Evolutionary conservation across 768 basidiomycete genomes (phyloP), one percentile per base, ranked within the genome.

Genomic region (Leucosporidium creatinivorum): DNA sequence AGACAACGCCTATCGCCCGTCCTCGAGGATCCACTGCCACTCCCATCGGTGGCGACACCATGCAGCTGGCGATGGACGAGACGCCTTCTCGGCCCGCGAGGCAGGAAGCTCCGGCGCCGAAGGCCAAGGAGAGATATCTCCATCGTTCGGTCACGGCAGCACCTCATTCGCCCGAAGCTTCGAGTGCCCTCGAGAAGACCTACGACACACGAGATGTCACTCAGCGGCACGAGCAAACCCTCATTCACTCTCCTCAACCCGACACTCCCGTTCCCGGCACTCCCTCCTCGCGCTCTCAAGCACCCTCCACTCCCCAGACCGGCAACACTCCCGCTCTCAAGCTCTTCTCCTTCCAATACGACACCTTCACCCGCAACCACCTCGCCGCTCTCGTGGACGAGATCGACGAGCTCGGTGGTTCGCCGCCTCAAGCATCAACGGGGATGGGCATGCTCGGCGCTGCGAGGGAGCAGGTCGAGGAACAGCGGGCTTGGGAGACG

Each of bases 311-410:
- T 58, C 12, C 60, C 31, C 8, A 15, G 36, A 30, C 50, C 48
- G 3, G 56, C 61, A n/a, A n/a, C n/a, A 7, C 47, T 47, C 0
- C 62, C 6, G 64, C 69, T 1, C 70, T 78, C 28, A 75, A 72
- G 18, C 82, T 97, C 48, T 97, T 98, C 79, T 89, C 92, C 75
- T 89, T 93, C 61, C 87, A 91, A 71, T 98, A 97, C 75, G 94
- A 99, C 77, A 97, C 94, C 0, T 93, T 89, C 76, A 99, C 94
- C 1, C 85, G 92, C 54, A 89, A 94, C 26, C 91, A 96, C 76
- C 84, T 98, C 52, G 91, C 91, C 3, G 91, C 89, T 0, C 84
- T 98, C 79, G 92, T 94, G 3, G 93, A 96, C 73, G 90, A 91
- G 3, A 93, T 97, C 68, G 92, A 91, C 62, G 57, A 61, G 59